Percentiles rank a stretch among this genome's conserved stretches.
phyloP scores from a whole-genome alignment of 768 basidiomycete species.

The Boletus subcaerulescens region DNA sequence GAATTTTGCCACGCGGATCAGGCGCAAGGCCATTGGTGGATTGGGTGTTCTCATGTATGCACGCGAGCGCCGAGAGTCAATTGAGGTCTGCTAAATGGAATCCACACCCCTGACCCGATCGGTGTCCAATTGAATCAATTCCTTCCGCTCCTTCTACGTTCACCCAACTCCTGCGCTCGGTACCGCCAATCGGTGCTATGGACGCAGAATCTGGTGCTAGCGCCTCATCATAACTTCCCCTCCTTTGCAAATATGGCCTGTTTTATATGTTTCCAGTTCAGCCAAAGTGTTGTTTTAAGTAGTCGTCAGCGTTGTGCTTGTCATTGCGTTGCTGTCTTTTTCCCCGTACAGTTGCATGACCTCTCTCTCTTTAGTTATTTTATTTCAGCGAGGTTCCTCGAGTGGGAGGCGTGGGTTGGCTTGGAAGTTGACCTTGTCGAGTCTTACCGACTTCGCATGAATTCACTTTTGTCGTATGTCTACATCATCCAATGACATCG shows the following conservation, averaged over 20 bases:
- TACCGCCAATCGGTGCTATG: constrained; percentile 16
- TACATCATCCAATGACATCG: constrained; percentile 14
- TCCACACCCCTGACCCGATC: constrained; percentile 5
- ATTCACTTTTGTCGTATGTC: constrained; percentile 7
- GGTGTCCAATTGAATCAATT: constrained; percentile 11
- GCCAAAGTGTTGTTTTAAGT: constrained; percentile 28
- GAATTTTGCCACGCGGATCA: constrained; percentile 85
- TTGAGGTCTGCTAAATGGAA: constrained; percentile 59
- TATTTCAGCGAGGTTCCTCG: constrained; percentile 15
- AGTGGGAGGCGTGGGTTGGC: constrained; percentile 13
- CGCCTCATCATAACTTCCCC: constrained; percentile 19
- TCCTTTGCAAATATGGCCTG: constrained; percentile 26
- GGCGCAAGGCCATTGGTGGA: constrained; percentile 81
- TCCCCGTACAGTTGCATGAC: constrained; percentile 13
- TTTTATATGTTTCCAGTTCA: constrained; percentile 19
- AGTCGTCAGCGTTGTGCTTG: constrained; percentile 26
- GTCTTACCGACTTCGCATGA: constrained; percentile 12
- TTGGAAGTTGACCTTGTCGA: constrained; percentile 40
- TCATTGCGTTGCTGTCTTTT: constrained; percentile 21
- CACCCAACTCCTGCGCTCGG: constrained; percentile 6
- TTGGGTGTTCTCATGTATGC: constrained; percentile 77
- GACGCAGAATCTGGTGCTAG: constrained; percentile 25
- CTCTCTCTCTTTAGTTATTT: constrained; percentile 20
- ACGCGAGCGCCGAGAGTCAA: constrained; percentile 72
- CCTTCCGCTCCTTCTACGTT: constrained; percentile 20